A percentile compares a stretch with the other conserved stretches of the same genome.
Conservation (phyloP, 2,329 filamentous ascomycete genomes). For the Bipolaris cookei region DNA sequence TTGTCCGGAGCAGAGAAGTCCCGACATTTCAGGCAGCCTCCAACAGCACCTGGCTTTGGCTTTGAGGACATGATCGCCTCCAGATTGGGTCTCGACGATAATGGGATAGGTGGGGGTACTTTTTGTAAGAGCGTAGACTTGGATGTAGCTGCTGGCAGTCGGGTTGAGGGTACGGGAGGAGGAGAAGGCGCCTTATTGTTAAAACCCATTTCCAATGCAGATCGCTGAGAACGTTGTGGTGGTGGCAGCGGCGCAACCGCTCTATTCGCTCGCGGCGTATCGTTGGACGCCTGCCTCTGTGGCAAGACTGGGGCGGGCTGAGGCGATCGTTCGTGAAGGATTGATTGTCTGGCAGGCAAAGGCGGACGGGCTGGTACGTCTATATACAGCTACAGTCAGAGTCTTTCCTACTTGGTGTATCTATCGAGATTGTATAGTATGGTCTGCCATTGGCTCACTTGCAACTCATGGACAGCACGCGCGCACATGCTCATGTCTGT, state of each 20-base stretch:
- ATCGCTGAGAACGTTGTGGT: constrained; percentile 48
- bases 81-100: constrained; percentile 64
- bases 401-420: not conserved
- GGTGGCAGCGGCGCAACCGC: constrained; percentile 42
- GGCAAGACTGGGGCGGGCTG: constrained; percentile 26
- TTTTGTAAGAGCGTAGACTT: constrained; percentile 18
- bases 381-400: not conserved
- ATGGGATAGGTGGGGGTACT: constrained; percentile 60
- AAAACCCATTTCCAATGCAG: constrained; percentile 56
- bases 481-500: not conserved
- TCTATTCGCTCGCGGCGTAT: constrained; percentile 18
- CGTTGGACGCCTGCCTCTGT: constrained; percentile 18
- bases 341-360: constrained; percentile 28
- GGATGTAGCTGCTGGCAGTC: constrained; percentile 22
- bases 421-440: not conserved
- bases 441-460: not conserved
- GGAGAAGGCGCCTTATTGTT: constrained; percentile 53
- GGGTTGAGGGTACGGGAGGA: constrained; percentile 37
- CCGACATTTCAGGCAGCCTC: constrained; percentile 75
- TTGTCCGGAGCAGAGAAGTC: constrained; percentile 84
- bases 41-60: constrained; percentile 37
- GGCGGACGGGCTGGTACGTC: constrained; percentile 30
- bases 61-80: constrained; percentile 59
- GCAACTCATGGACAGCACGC: not conserved
- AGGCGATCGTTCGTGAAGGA: constrained; percentile 15